Conservation (phyloP, 2,329 filamentous ascomycete genomes). For the Neoarthrinium moseri region DNA sequence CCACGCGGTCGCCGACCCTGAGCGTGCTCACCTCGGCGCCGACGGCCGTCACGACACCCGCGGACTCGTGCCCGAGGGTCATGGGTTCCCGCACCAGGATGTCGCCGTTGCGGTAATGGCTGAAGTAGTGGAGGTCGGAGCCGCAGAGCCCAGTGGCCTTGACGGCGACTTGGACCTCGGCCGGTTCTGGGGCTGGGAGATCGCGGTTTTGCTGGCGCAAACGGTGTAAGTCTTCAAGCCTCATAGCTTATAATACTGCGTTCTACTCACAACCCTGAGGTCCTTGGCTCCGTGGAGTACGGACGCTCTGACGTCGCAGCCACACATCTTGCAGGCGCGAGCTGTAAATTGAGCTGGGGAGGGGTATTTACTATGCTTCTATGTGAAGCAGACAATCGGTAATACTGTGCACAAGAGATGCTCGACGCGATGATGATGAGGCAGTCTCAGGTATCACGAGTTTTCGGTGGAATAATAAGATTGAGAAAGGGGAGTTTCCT, state of each 20-base stretch:
- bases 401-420: no score
- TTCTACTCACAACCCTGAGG: constrained; percentile 43
- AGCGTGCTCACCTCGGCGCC: constrained; percentile 57
- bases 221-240: background rate
- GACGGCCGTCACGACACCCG: constrained; percentile 62
- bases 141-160: constrained; percentile 65
- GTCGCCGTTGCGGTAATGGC: constrained; percentile 62
- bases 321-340: constrained; percentile 17
- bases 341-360: no score
- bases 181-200: constrained; percentile 50
- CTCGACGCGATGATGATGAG: background rate
- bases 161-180: constrained; percentile 61
- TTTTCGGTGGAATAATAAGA: no score
- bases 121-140: constrained; percentile 65
- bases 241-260: background rate
- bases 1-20: constrained; percentile 68
- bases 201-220: constrained; percentile 49
- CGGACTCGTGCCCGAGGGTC: constrained; percentile 64
- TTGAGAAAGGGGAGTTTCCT: background rate
- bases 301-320: constrained; percentile 42
- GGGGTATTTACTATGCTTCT: no score
- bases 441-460: background rate
- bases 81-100: constrained; percentile 52
- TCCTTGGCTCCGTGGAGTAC: constrained; percentile 54
- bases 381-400: no score